phyloP scores from a whole-genome alignment of 2,329 filamentous ascomycete genomes.

The Xylaria sp. region DNA sequence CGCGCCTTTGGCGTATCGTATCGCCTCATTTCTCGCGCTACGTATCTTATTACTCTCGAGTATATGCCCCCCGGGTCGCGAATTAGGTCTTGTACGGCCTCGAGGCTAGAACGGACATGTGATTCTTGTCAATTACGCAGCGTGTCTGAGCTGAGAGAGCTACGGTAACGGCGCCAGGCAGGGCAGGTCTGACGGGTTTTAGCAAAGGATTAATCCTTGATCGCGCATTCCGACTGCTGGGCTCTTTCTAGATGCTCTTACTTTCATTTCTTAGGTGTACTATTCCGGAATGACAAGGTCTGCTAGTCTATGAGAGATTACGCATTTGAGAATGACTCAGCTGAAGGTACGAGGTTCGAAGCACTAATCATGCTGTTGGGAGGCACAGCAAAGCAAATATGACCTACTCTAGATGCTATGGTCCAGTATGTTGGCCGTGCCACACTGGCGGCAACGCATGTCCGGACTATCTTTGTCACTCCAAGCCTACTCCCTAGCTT shows the following conservation, averaged over 20 bases:
- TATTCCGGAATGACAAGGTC: not conserved
- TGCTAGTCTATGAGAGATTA: not conserved
- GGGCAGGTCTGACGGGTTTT: not conserved
- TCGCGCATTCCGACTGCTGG: not conserved
- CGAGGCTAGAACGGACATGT: not conserved
- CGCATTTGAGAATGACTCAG: not conserved
- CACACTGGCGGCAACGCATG: not conserved
- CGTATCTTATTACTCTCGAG: not conserved
- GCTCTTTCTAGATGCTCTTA: not conserved
- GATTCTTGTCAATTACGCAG: not conserved
- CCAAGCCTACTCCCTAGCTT: not conserved
- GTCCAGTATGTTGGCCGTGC: not conserved
- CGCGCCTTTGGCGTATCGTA: not conserved
- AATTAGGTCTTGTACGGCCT: conserved; percentile 1
- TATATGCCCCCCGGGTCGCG: not conserved
- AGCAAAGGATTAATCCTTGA: not conserved
- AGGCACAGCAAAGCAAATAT: conserved; percentile 6
- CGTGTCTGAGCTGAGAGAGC: not conserved
- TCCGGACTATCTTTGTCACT: not conserved
- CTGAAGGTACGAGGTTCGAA: not conserved
- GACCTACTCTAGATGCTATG: not conserved
- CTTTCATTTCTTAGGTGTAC: not conserved
- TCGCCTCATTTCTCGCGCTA: not conserved
- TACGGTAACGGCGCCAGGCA: not conserved
- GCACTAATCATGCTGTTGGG: conserved; percentile 6